Percentiles rank a stretch among this genome's conserved stretches.
Conservation (phyloP, 2,329 filamentous ascomycete genomes). For the Passalora sequoiae region DNA sequence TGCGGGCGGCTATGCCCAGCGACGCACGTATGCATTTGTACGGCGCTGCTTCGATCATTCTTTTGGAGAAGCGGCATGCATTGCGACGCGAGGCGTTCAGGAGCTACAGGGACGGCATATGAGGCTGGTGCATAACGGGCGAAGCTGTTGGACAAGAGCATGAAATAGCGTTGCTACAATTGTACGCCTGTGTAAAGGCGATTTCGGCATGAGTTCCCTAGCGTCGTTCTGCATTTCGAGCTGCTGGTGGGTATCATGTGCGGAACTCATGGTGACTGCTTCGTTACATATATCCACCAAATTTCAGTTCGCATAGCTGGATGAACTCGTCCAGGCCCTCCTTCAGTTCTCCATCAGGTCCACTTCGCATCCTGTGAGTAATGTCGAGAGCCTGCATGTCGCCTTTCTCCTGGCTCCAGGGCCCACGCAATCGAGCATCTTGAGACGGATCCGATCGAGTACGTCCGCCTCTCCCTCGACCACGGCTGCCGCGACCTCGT, state of each 20-base stretch:
- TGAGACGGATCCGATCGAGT: slow-evolving; percentile 5
- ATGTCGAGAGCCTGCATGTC: slow-evolving; percentile 31
- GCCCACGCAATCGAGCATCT: slow-evolving; percentile 25
- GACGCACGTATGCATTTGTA: neutral
- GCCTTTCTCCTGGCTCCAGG: slow-evolving; percentile 37
- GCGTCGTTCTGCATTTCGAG: neutral
- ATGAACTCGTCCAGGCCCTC: slow-evolving; percentile 42
- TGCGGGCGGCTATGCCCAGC: neutral
- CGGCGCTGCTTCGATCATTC: neutral
- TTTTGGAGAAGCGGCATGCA: neutral
- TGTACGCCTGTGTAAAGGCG: too few relatives aligned
- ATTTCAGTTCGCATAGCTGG: slow-evolving; percentile 40
- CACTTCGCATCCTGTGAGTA: slow-evolving; percentile 29
- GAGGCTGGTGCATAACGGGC: too few relatives aligned
- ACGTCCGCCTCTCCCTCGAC: slow-evolving; percentile 16
- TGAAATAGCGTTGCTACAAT: too few relatives aligned
- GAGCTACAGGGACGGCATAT: neutral
- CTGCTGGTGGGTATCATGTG: neutral
- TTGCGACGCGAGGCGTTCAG: neutral
- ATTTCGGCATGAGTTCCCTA: too few relatives aligned
- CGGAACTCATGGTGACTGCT: too few relatives aligned
- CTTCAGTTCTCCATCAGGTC: slow-evolving; percentile 30
- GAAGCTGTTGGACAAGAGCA: too few relatives aligned
- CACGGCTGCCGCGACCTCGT: slow-evolving; percentile 17
- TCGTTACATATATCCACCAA: slow-evolving; percentile 23